Evolutionary conservation across 1,139 yeast genomes (phyloP).

Genomic region (Pneumocystis murina): DNA sequence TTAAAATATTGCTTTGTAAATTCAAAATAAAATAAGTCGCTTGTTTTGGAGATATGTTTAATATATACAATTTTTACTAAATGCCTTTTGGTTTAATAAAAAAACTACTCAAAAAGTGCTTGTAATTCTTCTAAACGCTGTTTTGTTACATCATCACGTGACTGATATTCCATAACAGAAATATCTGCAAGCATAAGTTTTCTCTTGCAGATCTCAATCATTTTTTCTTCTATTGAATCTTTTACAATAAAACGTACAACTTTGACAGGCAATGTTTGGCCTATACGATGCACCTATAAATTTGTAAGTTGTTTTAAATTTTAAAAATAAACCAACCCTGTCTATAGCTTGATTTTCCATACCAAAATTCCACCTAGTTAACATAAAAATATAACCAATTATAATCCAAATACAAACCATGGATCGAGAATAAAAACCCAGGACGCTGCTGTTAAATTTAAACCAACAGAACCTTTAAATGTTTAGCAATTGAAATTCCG

Average conservation of each 20-base stretch:
- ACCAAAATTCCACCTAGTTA: conserved; percentile 68
- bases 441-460: conserved; percentile 74
- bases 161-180: neutral
- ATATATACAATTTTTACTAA: no score
- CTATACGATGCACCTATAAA: conserved; percentile 57
- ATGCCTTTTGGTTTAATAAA: neutral
- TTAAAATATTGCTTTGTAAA: no score
- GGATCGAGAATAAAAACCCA: conserved; percentile 91
- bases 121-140: neutral
- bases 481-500: neutral
- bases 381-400: neutral
- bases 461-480: conserved; percentile 45
- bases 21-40: no score
- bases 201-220: conserved; percentile 74
- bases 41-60: no score
- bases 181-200: conserved; percentile 25
- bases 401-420: conserved; percentile 26
- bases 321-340: conserved; percentile 25
- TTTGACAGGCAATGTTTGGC: conserved; percentile 55
- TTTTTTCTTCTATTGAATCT: conserved; percentile 77
- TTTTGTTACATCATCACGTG: neutral
- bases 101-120: neutral
- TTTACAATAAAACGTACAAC: conserved; percentile 71
- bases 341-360: conserved; percentile 92
- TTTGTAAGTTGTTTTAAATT: neutral